Conservation (phyloP, 768 basidiomycete species). For the Pholiota molesta region DNA sequence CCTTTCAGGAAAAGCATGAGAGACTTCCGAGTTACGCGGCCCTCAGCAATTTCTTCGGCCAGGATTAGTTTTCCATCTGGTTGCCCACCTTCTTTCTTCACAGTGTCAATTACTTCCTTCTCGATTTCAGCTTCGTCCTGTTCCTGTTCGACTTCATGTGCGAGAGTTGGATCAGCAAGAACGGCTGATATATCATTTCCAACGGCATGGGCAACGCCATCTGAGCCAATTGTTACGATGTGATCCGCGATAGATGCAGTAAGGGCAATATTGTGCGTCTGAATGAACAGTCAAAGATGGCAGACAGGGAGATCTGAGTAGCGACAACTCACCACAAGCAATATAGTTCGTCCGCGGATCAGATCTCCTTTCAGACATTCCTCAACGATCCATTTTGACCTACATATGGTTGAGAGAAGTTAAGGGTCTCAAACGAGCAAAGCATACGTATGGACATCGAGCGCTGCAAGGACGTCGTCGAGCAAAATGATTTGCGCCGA, state of each 20-base stretch:
- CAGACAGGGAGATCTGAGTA: background rate
- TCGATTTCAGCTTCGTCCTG: conserved; percentile 26
- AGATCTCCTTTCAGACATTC: conserved; percentile 82
- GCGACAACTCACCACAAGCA: conserved; percentile 66
- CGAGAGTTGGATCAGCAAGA: conserved; percentile 38
- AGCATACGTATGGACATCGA: conserved; percentile 44
- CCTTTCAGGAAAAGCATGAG: conserved; percentile 41
- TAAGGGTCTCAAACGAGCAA: background rate
- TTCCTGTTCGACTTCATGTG: conserved; percentile 31
- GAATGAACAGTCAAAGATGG: background rate
- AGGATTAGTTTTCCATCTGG: conserved; percentile 45
- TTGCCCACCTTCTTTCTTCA: conserved; percentile 25
- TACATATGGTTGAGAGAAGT: conserved; percentile 33
- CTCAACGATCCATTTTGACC: conserved; percentile 79
- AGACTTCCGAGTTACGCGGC: conserved; percentile 29
- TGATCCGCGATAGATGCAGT: conserved; percentile 54
- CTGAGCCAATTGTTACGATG: conserved; percentile 54
- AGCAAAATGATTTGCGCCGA: conserved; percentile 64
- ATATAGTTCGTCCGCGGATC: conserved; percentile 75
- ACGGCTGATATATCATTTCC: conserved; percentile 50
- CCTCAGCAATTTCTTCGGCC: conserved; percentile 61
- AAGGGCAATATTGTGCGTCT: conserved; percentile 59
- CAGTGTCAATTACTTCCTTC: conserved; percentile 30
- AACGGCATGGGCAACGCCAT: conserved; percentile 51
- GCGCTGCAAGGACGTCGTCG: conserved; percentile 75